phyloP scores from a whole-genome alignment of 129 eudicot genomes.

The Rutidosis leptorrhynchoides region DNA sequence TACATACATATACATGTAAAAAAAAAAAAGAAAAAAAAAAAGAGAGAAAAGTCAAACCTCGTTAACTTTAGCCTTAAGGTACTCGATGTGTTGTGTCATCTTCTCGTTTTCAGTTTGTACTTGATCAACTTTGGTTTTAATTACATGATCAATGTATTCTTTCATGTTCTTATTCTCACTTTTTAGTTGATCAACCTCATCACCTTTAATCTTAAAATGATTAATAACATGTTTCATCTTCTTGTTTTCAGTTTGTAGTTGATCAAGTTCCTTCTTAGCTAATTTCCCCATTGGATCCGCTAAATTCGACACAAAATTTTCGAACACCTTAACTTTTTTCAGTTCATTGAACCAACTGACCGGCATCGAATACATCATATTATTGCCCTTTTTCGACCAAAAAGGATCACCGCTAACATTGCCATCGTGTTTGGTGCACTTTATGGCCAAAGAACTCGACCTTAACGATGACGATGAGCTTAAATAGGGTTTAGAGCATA shows the following conservation, averaged over 20 bases:
- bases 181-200: background rate
- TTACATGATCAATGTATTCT: no score
- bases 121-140: no score
- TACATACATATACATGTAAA: no score
- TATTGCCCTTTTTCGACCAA: no score
- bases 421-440: background rate
- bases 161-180: no score
- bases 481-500: background rate
- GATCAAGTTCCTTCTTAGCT: conserved; percentile 1
- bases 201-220: background rate
- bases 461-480: background rate
- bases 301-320: background rate
- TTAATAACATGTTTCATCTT: conserved; percentile 1
- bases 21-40: no score
- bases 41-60: no score
- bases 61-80: no score
- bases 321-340: background rate
- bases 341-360: background rate
- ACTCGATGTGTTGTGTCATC: no score
- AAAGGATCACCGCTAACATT: background rate
- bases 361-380: no score
- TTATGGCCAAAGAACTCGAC: background rate
- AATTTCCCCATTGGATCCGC: background rate
- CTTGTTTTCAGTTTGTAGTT: conserved; percentile 8
- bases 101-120: no score